phyloP scores from a whole-genome alignment of 2,329 filamentous ascomycete species.

The Aureobasidium lini region DNA sequence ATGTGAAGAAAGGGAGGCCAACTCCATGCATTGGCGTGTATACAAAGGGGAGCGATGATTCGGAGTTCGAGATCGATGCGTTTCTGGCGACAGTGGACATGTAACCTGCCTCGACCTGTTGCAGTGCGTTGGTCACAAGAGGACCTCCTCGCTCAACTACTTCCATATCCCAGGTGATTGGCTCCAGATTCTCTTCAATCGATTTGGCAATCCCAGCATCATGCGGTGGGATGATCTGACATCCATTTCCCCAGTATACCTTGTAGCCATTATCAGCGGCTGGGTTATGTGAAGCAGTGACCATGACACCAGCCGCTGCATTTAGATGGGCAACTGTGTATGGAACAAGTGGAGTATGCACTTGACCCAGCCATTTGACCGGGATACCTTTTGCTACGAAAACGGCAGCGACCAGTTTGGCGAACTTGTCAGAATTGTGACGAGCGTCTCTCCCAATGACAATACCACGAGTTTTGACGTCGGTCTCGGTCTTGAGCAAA shows the following conservation, averaged over 20 bases:
- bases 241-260: constrained; percentile 58
- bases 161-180: constrained; percentile 38
- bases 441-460: constrained; percentile 58
- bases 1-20: constrained; percentile 41
- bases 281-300: constrained; percentile 60
- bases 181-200: constrained; percentile 49
- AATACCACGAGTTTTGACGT: constrained; percentile 38
- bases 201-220: constrained; percentile 51
- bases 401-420: constrained; percentile 51
- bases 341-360: constrained; percentile 55
- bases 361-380: constrained; percentile 52
- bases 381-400: constrained; percentile 52
- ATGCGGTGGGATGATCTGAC: constrained; percentile 58
- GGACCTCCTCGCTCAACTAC: not conserved
- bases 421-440: constrained; percentile 55
- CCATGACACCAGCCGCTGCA: constrained; percentile 56
- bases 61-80: not conserved
- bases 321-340: constrained; percentile 49
- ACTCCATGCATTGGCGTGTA: constrained; percentile 54
- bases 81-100: not conserved
- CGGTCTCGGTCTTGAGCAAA: constrained; percentile 38
- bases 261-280: constrained; percentile 61
- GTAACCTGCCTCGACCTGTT: constrained; percentile 9
- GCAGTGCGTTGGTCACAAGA: not conserved
- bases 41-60: constrained; percentile 32